phyloP scores from a whole-genome alignment of 2,329 filamentous ascomycete species.

The Colletotrichum higginsianum region DNA sequence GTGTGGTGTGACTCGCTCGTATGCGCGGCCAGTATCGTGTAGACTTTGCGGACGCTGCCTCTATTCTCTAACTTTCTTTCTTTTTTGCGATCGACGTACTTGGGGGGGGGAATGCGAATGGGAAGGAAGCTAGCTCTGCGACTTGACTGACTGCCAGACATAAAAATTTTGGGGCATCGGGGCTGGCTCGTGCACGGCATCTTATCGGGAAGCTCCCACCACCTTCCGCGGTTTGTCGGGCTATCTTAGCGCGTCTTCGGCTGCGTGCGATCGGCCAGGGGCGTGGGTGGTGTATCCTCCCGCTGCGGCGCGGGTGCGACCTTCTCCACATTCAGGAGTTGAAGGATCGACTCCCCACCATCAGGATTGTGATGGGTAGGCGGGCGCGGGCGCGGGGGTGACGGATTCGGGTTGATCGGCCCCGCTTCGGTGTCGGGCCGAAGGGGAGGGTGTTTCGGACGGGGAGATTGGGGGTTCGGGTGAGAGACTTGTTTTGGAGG shows the following conservation, averaged over 20 bases:
- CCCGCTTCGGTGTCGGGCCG: conserved; percentile 21
- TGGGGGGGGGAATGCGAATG: neutral
- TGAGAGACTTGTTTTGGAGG: neutral
- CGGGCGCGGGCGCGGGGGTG: neutral
- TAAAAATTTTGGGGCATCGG: conserved; percentile 2
- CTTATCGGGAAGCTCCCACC: neutral
- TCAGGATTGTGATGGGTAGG: neutral
- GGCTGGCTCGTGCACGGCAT: conserved; percentile 2
- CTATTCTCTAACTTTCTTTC: no score
- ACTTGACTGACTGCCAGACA: neutral
- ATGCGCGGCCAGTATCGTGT: neutral
- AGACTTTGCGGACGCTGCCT: neutral
- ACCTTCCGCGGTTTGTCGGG: neutral
- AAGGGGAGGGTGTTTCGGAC: neutral
- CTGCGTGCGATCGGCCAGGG: conserved; percentile 8
- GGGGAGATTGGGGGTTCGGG: neutral
- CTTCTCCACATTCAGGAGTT: conserved; percentile 10
- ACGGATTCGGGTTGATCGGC: neutral
- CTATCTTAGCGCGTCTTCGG: conserved; percentile 20
- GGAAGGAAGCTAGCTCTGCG: neutral
- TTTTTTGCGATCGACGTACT: neutral
- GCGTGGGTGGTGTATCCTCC: neutral
- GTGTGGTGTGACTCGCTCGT: no score
- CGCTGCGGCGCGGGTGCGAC: conserved; percentile 7
- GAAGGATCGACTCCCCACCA: neutral